phyloP scores from a whole-genome alignment of 1,284 basidiomycete genomes.

The Bondarzewia mesenterica region DNA sequence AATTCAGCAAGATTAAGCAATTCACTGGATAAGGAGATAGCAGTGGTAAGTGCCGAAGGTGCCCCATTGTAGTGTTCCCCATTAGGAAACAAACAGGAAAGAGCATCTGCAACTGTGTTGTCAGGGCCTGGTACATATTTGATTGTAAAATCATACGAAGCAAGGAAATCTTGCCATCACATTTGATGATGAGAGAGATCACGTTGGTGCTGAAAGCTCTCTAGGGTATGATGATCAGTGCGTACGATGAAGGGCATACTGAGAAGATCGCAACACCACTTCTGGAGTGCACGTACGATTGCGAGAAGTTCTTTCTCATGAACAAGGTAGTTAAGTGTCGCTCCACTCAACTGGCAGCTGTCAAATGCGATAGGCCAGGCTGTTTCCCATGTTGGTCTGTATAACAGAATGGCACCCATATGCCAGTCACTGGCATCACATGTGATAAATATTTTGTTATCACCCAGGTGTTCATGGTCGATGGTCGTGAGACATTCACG shows the following conservation, averaged over 20 bases:
- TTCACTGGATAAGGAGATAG: not conserved
- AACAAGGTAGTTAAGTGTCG: conserved; percentile 20
- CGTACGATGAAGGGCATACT: conserved; percentile 16
- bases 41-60: not conserved
- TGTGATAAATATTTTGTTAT: conserved; percentile 19
- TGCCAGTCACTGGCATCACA: conserved; percentile 18
- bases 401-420: conserved; percentile 17
- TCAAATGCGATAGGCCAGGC: conserved; percentile 13
- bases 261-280: conserved; percentile 11
- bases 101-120: conserved; percentile 20
- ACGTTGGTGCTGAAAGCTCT: conserved; percentile 16
- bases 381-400: conserved; percentile 12
- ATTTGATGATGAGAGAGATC: conserved; percentile 17
- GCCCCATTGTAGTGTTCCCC: too few relatives aligned
- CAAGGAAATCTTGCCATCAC: conserved; percentile 16
- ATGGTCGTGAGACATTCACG: conserved; percentile 20
- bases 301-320: conserved; percentile 18
- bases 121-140: conserved; percentile 12
- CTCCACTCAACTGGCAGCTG: conserved; percentile 16
- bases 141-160: conserved; percentile 18
- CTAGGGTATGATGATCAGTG: conserved; percentile 21
- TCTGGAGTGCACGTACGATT: conserved; percentile 14
- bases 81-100: conserved; percentile 23
- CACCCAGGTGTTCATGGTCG: not conserved
- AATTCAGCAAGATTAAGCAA: not conserved